Conservation (phyloP, 177 flowering plant genomes). For the Telopea speciosissima region DNA sequence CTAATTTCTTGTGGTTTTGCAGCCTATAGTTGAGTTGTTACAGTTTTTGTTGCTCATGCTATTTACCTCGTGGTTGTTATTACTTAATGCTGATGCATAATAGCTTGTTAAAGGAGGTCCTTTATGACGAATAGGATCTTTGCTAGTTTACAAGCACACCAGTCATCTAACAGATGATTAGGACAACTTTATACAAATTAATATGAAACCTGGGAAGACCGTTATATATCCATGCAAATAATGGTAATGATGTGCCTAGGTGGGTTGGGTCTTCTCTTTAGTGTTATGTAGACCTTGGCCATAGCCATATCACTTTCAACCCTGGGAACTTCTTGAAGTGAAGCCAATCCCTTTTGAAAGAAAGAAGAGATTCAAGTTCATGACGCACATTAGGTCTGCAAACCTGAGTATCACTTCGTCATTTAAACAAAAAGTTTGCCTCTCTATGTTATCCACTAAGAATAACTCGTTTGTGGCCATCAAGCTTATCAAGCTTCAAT, state of each 20-base stretch:
- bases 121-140: background rate
- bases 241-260: background rate
- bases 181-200: background rate
- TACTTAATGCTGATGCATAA: background rate
- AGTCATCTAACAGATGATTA: background rate
- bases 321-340: background rate
- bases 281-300: background rate
- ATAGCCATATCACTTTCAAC: background rate
- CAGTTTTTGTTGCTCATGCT: background rate
- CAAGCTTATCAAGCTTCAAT: no score
- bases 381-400: background rate
- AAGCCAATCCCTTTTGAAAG: background rate
- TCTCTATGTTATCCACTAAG: background rate
- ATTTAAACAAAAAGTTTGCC: background rate
- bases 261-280: background rate
- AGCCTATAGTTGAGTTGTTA: background rate
- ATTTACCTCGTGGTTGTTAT: background rate
- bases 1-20: slow-evolving; percentile 3
- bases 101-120: background rate
- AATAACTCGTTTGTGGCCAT: background rate
- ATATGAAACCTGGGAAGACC: background rate
- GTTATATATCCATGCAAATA: background rate
- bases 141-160: background rate
- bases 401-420: background rate
- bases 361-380: background rate